Conservation (phyloP, 140 eudicot genomes). For the Anethum foeniculum region DNA sequence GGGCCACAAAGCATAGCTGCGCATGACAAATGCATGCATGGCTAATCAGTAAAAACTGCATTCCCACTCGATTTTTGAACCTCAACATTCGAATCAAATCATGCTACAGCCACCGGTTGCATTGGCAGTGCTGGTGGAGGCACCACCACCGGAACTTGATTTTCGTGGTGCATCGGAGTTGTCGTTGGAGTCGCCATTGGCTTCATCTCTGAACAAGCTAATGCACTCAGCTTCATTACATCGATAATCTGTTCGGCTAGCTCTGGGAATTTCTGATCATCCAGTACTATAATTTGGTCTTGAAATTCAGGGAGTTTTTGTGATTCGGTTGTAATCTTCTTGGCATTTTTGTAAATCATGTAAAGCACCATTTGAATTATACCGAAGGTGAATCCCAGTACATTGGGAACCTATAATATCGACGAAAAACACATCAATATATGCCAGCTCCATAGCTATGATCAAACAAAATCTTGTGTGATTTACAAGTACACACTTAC, state of each 20-base stretch:
- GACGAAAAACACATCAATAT: not conserved
- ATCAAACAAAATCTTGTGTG: not conserved
- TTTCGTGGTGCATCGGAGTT: conserved; percentile 6
- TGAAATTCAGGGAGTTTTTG: not conserved
- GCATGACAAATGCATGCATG: not conserved
- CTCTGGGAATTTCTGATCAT: not conserved
- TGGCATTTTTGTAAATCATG: conserved; percentile 30
- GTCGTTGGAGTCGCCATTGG: conserved; percentile 23
- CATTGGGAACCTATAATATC: conserved; percentile 45
- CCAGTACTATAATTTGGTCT: not conserved
- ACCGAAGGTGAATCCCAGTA: conserved; percentile 59
- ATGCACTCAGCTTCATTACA: conserved; percentile 7
- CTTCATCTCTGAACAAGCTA: conserved; percentile 20
- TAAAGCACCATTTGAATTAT: conserved; percentile 55
- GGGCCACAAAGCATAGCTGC: not conserved
- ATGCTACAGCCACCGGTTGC: conserved; percentile 5
- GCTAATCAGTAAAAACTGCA: not conserved
- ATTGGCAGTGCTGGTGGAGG: not conserved
- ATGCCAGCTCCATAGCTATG: not conserved
- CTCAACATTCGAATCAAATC: not conserved
- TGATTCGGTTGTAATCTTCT: not conserved
- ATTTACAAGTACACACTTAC: conserved; percentile 17
- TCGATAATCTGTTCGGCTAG: not conserved
- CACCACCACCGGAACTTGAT: not conserved
- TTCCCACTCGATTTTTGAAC: not conserved